Percentiles rank a stretch among this genome's conserved stretches.
Conservation (phyloP, 768 basidiomycete genomes). For the Tricholoma bakamatsutake region DNA sequence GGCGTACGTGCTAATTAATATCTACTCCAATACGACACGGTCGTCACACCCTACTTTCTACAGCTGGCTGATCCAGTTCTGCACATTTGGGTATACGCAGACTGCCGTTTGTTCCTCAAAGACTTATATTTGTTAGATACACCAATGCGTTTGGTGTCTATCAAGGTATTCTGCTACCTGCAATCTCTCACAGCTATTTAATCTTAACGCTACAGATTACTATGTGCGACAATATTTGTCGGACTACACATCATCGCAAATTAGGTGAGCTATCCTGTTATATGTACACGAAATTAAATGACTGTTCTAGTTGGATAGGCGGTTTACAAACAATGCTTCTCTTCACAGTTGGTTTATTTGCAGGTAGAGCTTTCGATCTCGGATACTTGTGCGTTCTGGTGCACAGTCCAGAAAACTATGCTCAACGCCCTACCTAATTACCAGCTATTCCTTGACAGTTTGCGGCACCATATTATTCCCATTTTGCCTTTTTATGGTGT, state of each 20-base stretch:
- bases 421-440: background rate
- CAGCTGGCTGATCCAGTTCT: background rate
- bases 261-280: constrained; percentile 10
- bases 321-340: constrained; percentile 46
- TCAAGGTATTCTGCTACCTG: background rate
- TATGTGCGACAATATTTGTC: constrained; percentile 20
- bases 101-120: background rate
- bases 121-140: background rate
- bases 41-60: background rate
- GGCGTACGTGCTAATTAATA: background rate
- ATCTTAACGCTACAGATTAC: constrained; percentile 2
- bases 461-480: constrained; percentile 17
- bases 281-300: background rate
- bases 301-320: constrained; percentile 39
- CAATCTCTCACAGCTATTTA: background rate
- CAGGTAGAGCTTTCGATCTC: constrained; percentile 44
- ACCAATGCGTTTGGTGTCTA: background rate
- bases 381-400: constrained; percentile 38
- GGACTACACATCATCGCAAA: constrained; percentile 14
- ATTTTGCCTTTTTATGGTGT: constrained; percentile 9
- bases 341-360: constrained; percentile 38
- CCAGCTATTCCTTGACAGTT: constrained; percentile 19
- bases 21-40: background rate
- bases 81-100: background rate
- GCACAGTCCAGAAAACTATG: background rate